Conservation (phyloP, 2,329 filamentous ascomycete genomes). For the Taxawa tesnikishii region DNA sequence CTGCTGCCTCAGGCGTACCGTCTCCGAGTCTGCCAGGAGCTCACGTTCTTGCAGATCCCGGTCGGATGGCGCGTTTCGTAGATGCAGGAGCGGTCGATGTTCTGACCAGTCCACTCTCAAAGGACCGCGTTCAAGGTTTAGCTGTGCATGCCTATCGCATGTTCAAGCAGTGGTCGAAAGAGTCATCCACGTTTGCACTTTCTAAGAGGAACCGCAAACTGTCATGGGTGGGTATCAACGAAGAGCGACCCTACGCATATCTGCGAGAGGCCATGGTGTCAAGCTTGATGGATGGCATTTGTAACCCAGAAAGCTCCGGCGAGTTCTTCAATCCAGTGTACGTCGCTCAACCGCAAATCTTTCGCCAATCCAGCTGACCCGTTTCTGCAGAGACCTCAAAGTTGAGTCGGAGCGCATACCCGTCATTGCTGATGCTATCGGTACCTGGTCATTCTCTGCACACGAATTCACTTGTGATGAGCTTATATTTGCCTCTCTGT, state of each 20-base stretch:
- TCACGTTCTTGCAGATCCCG: slow-evolving; percentile 3
- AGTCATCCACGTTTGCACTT: slow-evolving; percentile 60
- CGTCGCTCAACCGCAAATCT: slow-evolving; percentile 14
- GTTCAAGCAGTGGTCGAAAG: slow-evolving; percentile 61
- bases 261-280: slow-evolving; percentile 89
- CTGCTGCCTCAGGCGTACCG: neutral
- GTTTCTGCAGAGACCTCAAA: slow-evolving; percentile 46
- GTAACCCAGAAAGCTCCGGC: slow-evolving; percentile 51
- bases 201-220: slow-evolving; percentile 66
- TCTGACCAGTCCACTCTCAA: slow-evolving; percentile 64
- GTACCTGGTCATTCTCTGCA: slow-evolving; percentile 77
- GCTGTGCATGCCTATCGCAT: slow-evolving; percentile 75
- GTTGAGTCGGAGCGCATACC: slow-evolving; percentile 54
- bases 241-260: slow-evolving; percentile 79
- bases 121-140: slow-evolving; percentile 60
- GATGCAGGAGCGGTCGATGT: slow-evolving; percentile 83
- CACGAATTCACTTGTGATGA: slow-evolving; percentile 87
- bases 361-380: slow-evolving; percentile 5
- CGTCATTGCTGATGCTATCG: slow-evolving; percentile 56
- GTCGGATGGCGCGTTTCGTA: slow-evolving; percentile 26
- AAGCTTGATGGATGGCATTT: slow-evolving; percentile 78
- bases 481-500: slow-evolving; percentile 67
- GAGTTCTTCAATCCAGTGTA: slow-evolving; percentile 51
- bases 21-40: slow-evolving; percentile 3
- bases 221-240: slow-evolving; percentile 82